Evolutionary conservation across 192 early-diverging fungal species (phyloP).

Genomic region (Entomortierella lignicola): DNA sequence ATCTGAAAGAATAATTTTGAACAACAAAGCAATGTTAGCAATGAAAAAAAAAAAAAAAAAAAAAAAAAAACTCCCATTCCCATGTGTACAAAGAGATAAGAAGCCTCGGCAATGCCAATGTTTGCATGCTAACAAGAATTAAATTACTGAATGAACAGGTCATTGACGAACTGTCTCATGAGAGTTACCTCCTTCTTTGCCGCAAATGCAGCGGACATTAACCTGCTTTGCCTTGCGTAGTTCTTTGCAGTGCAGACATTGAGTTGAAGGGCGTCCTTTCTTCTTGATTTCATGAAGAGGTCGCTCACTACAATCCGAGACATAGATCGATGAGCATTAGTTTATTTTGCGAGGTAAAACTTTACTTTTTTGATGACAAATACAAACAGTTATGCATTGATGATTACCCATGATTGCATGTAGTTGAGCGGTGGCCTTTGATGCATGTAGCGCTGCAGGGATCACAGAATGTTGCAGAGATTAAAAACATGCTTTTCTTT

Average conservation of each 20-base stretch:
- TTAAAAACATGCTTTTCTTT: not conserved
- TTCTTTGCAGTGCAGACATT: constrained; percentile 73
- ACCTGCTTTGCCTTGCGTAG: constrained; percentile 73
- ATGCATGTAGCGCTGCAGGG: constrained; percentile 33
- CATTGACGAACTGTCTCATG: too few relatives aligned
- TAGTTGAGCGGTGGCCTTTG: constrained; percentile 47
- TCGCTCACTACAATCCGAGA: constrained; percentile 53
- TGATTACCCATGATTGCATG: constrained; percentile 43
- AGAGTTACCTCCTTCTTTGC: constrained; percentile 41
- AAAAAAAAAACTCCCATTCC: too few relatives aligned
- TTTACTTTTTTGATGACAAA: constrained; percentile 4
- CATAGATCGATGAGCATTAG: not conserved
- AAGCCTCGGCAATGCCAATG: too few relatives aligned
- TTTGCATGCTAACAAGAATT: too few relatives aligned
- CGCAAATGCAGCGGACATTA: constrained; percentile 73
- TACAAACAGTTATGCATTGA: not conserved
- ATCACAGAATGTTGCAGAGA: not conserved
- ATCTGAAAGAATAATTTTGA: constrained; percentile 5
- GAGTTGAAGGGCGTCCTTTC: constrained; percentile 77
- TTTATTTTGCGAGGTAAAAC: not conserved
- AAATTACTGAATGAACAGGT: too few relatives aligned
- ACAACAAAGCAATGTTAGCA: not conserved
- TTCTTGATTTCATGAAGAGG: constrained; percentile 71
- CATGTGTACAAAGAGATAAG: too few relatives aligned
- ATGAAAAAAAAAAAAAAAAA: not conserved